These are phyloP conservation scores for Nitzschia sp. DNA, from an alignment of 108 stramenopile species.

Conservation along the genomic window DNA sequence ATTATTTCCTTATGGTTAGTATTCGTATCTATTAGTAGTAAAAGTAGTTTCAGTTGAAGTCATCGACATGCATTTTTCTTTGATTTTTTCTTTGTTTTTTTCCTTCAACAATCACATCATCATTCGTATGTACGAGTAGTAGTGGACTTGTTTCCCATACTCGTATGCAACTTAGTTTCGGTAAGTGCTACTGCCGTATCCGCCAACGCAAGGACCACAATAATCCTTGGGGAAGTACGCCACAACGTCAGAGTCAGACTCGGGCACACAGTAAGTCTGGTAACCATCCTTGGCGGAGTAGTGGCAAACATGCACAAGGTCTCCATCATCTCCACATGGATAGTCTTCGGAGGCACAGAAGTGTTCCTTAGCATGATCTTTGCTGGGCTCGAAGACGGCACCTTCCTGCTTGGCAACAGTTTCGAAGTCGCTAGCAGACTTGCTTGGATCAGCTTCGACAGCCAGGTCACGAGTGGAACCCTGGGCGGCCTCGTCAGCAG, in stretches of 20 bases:
- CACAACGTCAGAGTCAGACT: conserved; percentile 17
- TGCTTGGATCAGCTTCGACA: neutral
- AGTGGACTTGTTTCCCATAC: neutral
- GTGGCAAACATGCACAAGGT: conserved; percentile 23
- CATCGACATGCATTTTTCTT: neutral
- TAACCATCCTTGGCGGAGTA: conserved; percentile 14
- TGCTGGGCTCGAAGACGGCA: neutral
- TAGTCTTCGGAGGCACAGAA: conserved; percentile 18
- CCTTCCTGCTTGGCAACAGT: neutral
- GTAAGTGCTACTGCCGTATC: conserved; percentile 3
- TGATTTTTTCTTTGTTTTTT: neutral
- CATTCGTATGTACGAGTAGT: neutral
- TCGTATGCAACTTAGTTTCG: neutral
- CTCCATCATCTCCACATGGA: conserved; percentile 13
- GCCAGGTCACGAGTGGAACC: neutral
- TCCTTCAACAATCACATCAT: neutral
- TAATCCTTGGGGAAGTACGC: conserved; percentile 21
- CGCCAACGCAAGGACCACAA: conserved; percentile 31
- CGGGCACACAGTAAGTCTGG: conserved; percentile 18
- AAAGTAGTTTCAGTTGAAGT: no score
- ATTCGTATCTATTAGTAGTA: no score
- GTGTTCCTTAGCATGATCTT: neutral
- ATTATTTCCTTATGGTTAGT: no score
- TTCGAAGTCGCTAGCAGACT: neutral
- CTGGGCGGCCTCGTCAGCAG: no score